These are phyloP conservation scores for Rhynchospora breviuscula DNA, from an alignment of 176 grass and related monocot species.

Conservation along the genomic window DNA sequence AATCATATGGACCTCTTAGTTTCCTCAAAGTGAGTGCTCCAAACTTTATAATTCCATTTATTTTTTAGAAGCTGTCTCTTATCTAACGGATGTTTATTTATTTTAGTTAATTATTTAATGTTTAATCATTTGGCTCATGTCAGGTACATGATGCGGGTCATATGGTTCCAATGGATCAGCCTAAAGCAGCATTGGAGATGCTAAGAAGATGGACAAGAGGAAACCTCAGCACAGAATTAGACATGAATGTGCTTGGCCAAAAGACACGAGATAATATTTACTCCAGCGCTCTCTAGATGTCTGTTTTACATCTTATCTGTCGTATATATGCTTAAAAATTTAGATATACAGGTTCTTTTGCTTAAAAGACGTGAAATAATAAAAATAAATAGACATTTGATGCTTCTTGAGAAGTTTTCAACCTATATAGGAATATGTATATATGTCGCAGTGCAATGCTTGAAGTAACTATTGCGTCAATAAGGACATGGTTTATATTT, in stretches of 20 bases:
- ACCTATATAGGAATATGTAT: too few relatives aligned
- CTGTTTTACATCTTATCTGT: not conserved
- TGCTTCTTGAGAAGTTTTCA: too few relatives aligned
- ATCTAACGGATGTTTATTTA: not conserved
- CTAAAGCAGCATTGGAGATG: slow-evolving; percentile 37
- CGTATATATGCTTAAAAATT: not conserved
- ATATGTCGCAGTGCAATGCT: too few relatives aligned
- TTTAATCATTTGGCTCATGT: not conserved
- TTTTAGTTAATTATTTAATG: not conserved
- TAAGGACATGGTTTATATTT: too few relatives aligned
- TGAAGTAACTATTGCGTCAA: too few relatives aligned
- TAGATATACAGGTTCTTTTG: not conserved
- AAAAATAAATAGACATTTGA: not conserved
- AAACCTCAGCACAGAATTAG: slow-evolving; percentile 4
- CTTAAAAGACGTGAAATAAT: not conserved
- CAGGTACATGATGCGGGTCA: slow-evolving; percentile 40
- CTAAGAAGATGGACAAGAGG: slow-evolving; percentile 29
- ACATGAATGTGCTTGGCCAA: slow-evolving; percentile 13
- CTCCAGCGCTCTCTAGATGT: not conserved
- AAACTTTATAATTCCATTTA: not conserved
- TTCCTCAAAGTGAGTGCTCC: slow-evolving; percentile 41
- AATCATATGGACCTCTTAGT: slow-evolving; percentile 40
- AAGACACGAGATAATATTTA: not conserved
- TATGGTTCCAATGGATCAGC: slow-evolving; percentile 49
- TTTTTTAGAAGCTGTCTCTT: not conserved